Conservation (phyloP, 768 basidiomycete species). For the Neoboletus magnificus region DNA sequence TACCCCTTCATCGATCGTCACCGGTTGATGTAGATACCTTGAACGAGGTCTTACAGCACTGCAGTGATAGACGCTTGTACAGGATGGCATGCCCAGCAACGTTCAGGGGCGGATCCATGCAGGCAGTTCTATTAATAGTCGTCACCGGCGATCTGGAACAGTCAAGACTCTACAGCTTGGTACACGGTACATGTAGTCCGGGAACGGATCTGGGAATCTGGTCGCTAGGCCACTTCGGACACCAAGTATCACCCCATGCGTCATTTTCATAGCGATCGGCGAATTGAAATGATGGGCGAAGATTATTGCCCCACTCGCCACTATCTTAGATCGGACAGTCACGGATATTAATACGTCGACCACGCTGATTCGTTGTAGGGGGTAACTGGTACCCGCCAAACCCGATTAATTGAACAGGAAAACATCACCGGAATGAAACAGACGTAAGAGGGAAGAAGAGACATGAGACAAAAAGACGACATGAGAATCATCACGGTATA, state of each 20-base stretch:
- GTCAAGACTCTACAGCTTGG: slow-evolving; percentile 25
- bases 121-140: background rate
- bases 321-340: background rate
- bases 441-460: background rate
- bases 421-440: background rate
- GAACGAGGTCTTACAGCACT: background rate
- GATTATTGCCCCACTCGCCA: background rate
- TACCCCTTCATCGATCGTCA: background rate
- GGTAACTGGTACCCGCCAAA: background rate
- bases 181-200: slow-evolving; percentile 3
- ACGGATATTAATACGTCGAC: background rate
- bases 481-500: background rate
- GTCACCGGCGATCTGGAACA: background rate
- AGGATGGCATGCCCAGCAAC: slow-evolving; percentile 18
- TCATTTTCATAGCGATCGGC: slow-evolving; percentile 1
- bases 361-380: background rate
- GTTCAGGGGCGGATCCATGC: background rate
- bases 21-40: background rate
- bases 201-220: slow-evolving; percentile 7
- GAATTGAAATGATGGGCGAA: background rate
- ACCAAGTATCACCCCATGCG: background rate
- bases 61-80: slow-evolving; percentile 20
- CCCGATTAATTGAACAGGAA: slow-evolving; percentile 2
- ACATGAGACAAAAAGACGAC: background rate
- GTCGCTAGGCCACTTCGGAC: background rate